These are phyloP conservation scores for Phylloporus scabripes DNA, from an alignment of 768 basidiomycete genomes.

Conservation along the genomic window DNA sequence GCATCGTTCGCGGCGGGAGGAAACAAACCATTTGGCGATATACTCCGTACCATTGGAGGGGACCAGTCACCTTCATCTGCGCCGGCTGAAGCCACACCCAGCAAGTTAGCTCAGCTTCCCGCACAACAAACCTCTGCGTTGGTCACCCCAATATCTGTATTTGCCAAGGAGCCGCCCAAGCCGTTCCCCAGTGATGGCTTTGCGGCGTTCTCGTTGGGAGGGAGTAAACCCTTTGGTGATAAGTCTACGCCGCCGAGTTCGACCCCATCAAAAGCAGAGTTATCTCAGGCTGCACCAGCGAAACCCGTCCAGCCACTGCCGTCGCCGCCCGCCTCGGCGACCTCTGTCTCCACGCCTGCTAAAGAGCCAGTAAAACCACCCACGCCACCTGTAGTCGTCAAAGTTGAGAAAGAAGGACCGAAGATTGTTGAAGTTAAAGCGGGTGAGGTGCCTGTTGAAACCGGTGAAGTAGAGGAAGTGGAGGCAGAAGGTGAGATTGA, in stretches of 20 bases:
- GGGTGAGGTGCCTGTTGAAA: slow-evolving; percentile 6
- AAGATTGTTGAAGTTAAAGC: not conserved
- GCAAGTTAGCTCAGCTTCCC: not conserved
- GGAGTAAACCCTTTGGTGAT: not conserved
- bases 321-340: slow-evolving; percentile 9
- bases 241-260: not conserved
- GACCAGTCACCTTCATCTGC: not conserved
- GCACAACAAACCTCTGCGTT: not conserved
- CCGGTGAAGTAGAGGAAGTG: slow-evolving; percentile 26
- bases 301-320: not conserved
- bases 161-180: not conserved
- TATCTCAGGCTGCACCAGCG: not conserved
- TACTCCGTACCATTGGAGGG: not conserved
- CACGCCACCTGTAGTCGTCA: not conserved
- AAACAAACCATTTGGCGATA: not conserved
- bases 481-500: slow-evolving; percentile 11
- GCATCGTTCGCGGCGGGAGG: not conserved
- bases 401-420: not conserved
- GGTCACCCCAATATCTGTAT: not conserved
- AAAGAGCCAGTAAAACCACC: slow-evolving; percentile 9
- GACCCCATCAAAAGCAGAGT: not conserved
- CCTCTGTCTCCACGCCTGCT: slow-evolving; percentile 9
- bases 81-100: not conserved
- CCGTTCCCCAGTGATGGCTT: not conserved
- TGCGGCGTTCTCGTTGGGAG: not conserved